phyloP scores from a whole-genome alignment of 1,284 basidiomycete species.

The Fistulina hepatica region DNA sequence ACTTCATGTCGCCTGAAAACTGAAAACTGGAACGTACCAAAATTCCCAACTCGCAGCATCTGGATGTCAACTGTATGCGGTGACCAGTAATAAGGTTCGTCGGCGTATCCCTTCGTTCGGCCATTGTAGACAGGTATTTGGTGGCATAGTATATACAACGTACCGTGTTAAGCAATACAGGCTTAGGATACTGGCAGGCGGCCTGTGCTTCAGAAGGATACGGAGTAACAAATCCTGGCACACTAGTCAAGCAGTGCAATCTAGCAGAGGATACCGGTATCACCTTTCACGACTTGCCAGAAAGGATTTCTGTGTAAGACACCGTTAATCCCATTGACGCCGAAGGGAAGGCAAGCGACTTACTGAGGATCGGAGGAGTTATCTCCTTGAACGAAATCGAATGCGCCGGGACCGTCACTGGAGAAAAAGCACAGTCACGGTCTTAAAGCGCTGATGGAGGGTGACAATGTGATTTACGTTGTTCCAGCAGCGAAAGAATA shows the following conservation, averaged over 20 bases:
- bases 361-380: slow-evolving; percentile 51
- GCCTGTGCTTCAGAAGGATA: slow-evolving; percentile 47
- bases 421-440: slow-evolving; percentile 9
- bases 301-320: slow-evolving; percentile 55
- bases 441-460: neutral
- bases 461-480: slow-evolving; percentile 37
- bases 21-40: slow-evolving; percentile 29
- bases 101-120: slow-evolving; percentile 44
- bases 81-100: slow-evolving; percentile 66
- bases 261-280: slow-evolving; percentile 9
- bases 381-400: slow-evolving; percentile 72
- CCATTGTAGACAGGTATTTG: slow-evolving; percentile 6
- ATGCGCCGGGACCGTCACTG: slow-evolving; percentile 72
- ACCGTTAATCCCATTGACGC: neutral
- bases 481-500: slow-evolving; percentile 72
- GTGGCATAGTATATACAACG: slow-evolving; percentile 16
- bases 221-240: slow-evolving; percentile 59
- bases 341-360: slow-evolving; percentile 17
- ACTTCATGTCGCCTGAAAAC: neutral
- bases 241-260: slow-evolving; percentile 10
- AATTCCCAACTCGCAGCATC: slow-evolving; percentile 69
- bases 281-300: slow-evolving; percentile 71
- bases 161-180: slow-evolving; percentile 66
- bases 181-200: slow-evolving; percentile 72
- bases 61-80: slow-evolving; percentile 70